phyloP scores from a whole-genome alignment of 2,329 filamentous ascomycete genomes.

The Xylaria sp. region DNA sequence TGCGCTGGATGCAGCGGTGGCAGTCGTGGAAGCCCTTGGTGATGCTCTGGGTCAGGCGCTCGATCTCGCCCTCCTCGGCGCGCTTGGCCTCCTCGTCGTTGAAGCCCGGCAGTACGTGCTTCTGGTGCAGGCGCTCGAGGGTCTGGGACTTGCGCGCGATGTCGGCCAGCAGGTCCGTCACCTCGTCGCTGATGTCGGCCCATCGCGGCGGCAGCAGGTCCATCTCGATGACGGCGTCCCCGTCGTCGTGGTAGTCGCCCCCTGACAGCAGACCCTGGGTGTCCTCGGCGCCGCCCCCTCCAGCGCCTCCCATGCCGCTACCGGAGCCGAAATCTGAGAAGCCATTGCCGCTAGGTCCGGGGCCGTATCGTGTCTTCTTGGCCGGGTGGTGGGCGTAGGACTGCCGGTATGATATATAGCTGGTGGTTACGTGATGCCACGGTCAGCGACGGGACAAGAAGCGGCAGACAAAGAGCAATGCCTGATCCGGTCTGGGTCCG shows the following conservation, averaged over 20 bases:
- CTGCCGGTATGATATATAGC: constrained; percentile 98
- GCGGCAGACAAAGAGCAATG: not conserved
- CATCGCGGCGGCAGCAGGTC: constrained; percentile 93
- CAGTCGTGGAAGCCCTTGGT: constrained; percentile 91
- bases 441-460: constrained; percentile 26
- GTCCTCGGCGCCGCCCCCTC: constrained; percentile 59
- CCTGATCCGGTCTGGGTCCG: not conserved
- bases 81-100: constrained; percentile 92
- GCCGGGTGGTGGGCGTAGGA: constrained; percentile 95
- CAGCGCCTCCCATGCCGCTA: constrained; percentile 58
- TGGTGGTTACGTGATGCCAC: constrained; percentile 55
- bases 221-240: constrained; percentile 98
- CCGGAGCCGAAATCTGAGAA: constrained; percentile 70
- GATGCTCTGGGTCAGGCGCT: constrained; percentile 88
- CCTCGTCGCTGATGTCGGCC: constrained; percentile 95
- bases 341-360: constrained; percentile 64
- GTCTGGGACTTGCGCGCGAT: constrained; percentile 85
- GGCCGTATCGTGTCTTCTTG: constrained; percentile 79
- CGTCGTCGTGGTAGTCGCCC: constrained; percentile 82
- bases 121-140: constrained; percentile 93
- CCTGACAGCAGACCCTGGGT: constrained; percentile 85
- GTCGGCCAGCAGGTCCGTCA: constrained; percentile 81
- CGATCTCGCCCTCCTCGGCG: constrained; percentile 89
- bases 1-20: constrained; percentile 85
- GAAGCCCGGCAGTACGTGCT: constrained; percentile 95